Percentiles rank a stretch among this genome's conserved stretches.
Evolutionary conservation across 441 rosid genomes (phyloP).

Genomic region (Pelargonium fulgidum): DNA sequence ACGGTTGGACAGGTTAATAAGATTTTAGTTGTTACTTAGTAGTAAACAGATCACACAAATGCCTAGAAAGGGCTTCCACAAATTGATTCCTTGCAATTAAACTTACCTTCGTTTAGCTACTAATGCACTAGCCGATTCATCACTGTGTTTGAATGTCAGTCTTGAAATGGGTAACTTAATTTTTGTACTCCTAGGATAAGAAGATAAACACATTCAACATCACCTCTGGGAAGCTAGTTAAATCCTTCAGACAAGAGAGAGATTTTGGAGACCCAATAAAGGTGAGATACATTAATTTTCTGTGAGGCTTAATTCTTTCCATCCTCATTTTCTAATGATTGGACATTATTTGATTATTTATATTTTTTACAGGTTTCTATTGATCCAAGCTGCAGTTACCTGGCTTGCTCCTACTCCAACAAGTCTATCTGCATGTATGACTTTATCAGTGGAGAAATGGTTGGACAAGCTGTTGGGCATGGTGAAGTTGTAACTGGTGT

Average conservation of each 20-base stretch:
- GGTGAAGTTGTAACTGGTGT: constrained; percentile 73
- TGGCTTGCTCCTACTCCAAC: constrained; percentile 70
- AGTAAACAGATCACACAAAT: neutral
- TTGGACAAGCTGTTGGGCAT: constrained; percentile 67
- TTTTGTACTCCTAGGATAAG: constrained; percentile 51
- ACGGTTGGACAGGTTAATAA: constrained; percentile 72
- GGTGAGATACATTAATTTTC: constrained; percentile 35
- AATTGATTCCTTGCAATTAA: constrained; percentile 6
- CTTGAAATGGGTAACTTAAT: constrained; percentile 4
- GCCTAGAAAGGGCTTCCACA: constrained; percentile 11
- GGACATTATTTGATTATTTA: constrained; percentile 12
- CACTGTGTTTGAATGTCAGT: neutral
- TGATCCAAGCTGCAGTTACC: constrained; percentile 75
- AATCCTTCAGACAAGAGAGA: constrained; percentile 66
- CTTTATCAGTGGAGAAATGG: constrained; percentile 57
- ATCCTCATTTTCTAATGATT: constrained; percentile 22
- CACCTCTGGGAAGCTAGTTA: constrained; percentile 55
- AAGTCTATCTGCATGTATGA: constrained; percentile 66
- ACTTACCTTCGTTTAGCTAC: neutral
- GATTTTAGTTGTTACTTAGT: constrained; percentile 16
- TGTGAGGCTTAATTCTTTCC: constrained; percentile 4
- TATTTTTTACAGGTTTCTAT: constrained; percentile 47
- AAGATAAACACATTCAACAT: constrained; percentile 60
- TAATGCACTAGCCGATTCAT: neutral
- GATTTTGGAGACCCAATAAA: constrained; percentile 73